Evolutionary conservation across 2,329 filamentous ascomycete species (phyloP), one percentile per base, ranked within the genome.

Genomic region (Epicoccum sorghinum): DNA sequence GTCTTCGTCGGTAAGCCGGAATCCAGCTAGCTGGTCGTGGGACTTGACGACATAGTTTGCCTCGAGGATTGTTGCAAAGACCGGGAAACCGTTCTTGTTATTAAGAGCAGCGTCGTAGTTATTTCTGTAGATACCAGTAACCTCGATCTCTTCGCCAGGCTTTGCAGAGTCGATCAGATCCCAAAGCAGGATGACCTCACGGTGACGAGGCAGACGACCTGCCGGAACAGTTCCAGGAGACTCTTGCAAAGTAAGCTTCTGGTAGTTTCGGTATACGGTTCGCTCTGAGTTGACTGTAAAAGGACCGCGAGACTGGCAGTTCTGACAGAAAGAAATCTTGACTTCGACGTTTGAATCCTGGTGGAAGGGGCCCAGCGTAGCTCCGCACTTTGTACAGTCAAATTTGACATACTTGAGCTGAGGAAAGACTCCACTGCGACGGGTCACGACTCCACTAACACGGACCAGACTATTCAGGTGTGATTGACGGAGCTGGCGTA

Each of bases 371-470:
- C 95, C 95, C 3, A 99, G 84, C 0, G 92, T 96, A 40, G 90
- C 85, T 57, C 91, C 90, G 69, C 95, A 99, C 78, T 97, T 99
- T 54, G 82, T 86, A 78, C 95, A 99, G 78, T 97, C 91, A 71
- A 99, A 98, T 78, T 97, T 96, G 78, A 99, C 91, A 75, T 98
- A 97, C 76, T 98, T 98, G 57, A 99, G 82, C 78, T 99, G 95
- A 3, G 95, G 95, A 74, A 99, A 99, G 42, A 99, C 96, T 51
- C 95, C 95, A 24, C 89, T 96, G 63, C 95, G 86, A 60, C 95
- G 87, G 30, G 95, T 99, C 25, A 99, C 95, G 4, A 99, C 95
- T 63, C 95, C 95, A 65, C 89, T 93, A 49, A 99, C 95, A 47
- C 93, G 88, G 35, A 99, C 90, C 38, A 99, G 82, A 68, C 93